Evolutionary conservation across 148 eudicot species (phyloP).

Genomic region (Talinum fruticosum): DNA sequence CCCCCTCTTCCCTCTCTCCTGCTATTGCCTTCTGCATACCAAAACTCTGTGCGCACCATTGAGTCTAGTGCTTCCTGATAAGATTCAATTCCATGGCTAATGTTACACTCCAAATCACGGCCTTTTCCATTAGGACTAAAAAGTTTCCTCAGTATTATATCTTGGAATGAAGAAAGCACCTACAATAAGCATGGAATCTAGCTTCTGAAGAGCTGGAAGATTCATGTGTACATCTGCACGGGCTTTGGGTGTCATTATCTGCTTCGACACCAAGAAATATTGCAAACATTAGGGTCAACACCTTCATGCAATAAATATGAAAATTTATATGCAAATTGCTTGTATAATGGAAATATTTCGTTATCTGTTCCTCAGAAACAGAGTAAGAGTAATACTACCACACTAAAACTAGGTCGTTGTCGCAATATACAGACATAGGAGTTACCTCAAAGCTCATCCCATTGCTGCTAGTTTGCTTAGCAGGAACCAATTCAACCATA

Average conservation of each 20-base stretch:
- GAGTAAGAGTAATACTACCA: neutral
- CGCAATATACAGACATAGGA: neutral
- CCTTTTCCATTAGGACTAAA: neutral
- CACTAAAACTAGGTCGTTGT: neutral
- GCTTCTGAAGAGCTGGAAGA: slow-evolving; percentile 82
- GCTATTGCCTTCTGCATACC: slow-evolving; percentile 85
- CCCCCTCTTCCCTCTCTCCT: slow-evolving; percentile 60
- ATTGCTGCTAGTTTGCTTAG: slow-evolving; percentile 60
- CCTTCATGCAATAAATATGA: neutral
- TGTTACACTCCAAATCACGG: neutral
- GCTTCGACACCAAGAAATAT: slow-evolving; percentile 20
- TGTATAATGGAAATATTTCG: neutral
- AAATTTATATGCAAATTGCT: neutral
- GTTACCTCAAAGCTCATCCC: slow-evolving; percentile 76
- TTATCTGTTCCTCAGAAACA: too few species aligned
- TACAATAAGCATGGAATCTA: slow-evolving; percentile 92
- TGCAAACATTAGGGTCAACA: neutral
- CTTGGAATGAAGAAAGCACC: slow-evolving; percentile 36
- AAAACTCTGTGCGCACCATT: slow-evolving; percentile 74
- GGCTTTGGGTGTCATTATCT: slow-evolving; percentile 91
- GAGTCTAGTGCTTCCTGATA: slow-evolving; percentile 82
- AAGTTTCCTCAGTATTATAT: neutral
- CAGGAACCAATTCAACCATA: slow-evolving; percentile 96
- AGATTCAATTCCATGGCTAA: slow-evolving; percentile 7
- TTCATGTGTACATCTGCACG: slow-evolving; percentile 74